These are phyloP conservation scores for Biscogniauxia mediterranea DNA, from an alignment of 2,329 filamentous ascomycete genomes.

Conservation along the genomic window DNA sequence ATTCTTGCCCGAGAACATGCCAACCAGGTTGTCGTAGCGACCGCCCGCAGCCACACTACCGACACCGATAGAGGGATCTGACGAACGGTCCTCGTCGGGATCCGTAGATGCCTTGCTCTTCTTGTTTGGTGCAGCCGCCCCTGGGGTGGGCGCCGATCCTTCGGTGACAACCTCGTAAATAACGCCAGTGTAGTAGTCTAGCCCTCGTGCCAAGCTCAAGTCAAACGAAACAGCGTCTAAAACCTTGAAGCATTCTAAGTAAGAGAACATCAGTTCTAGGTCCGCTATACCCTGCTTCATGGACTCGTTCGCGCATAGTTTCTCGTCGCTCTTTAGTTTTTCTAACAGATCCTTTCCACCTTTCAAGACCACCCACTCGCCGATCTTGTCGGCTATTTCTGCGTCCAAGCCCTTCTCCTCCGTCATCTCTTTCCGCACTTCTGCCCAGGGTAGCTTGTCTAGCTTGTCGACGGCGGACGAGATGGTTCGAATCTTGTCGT, in stretches of 20 bases:
- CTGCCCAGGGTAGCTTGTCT: slow-evolving; percentile 72
- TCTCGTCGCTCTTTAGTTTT: slow-evolving; percentile 56
- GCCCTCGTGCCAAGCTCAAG: slow-evolving; percentile 69
- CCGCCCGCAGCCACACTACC: slow-evolving; percentile 75
- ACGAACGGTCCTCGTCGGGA: slow-evolving; percentile 58
- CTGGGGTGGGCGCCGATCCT: slow-evolving; percentile 55
- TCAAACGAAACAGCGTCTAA: slow-evolving; percentile 69
- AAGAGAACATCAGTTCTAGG: slow-evolving; percentile 66
- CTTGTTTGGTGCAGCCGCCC: slow-evolving; percentile 33
- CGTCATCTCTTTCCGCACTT: slow-evolving; percentile 74
- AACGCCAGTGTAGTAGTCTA: slow-evolving; percentile 74
- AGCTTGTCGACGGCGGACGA: slow-evolving; percentile 77
- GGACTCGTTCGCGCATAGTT: slow-evolving; percentile 59
- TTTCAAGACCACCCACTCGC: slow-evolving; percentile 67
- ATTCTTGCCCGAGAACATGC: slow-evolving; percentile 71
- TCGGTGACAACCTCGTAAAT: slow-evolving; percentile 75
- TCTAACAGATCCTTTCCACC: slow-evolving; percentile 64
- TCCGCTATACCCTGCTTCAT: slow-evolving; percentile 69
- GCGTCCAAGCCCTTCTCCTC: slow-evolving; percentile 69
- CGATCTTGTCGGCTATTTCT: slow-evolving; percentile 69
- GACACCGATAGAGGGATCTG: slow-evolving; percentile 69
- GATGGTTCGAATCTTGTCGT: slow-evolving; percentile 70
- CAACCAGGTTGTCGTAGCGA: slow-evolving; percentile 73
- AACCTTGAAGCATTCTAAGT: slow-evolving; percentile 64
- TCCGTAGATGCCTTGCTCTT: slow-evolving; percentile 43